A percentile compares a stretch with the other conserved stretches of the same genome.
phyloP scores from a whole-genome alignment of 345 rosid species.

The Balakata baccata region DNA sequence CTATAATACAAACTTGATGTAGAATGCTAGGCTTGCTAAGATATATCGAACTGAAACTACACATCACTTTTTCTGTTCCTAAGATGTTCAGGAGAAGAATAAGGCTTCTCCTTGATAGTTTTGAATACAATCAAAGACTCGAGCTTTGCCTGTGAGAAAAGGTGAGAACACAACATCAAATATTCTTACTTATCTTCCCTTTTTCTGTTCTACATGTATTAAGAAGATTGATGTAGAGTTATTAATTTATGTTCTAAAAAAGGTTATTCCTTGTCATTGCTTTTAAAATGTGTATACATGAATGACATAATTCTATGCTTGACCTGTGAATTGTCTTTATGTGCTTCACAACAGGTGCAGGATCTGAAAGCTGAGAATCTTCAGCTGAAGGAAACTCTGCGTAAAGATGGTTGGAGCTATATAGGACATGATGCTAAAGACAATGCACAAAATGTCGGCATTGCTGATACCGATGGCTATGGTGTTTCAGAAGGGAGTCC shows the following conservation, averaged over 20 bases:
- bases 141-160: too few species aligned
- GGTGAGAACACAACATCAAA: background rate
- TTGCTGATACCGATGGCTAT: constrained; percentile 16
- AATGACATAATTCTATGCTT: background rate
- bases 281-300: background rate
- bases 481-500: constrained; percentile 15
- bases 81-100: background rate
- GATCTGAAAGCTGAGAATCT: constrained; percentile 55
- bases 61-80: background rate
- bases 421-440: constrained; percentile 24
- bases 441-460: constrained; percentile 6
- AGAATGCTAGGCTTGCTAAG: background rate
- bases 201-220: background rate
- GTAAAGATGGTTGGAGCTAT: constrained; percentile 33
- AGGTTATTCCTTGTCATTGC: background rate
- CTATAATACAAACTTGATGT: background rate
- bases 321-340: background rate
- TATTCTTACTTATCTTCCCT: background rate
- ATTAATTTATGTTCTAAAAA: background rate
- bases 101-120: background rate
- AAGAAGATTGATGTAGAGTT: background rate
- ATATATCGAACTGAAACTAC: too few species aligned
- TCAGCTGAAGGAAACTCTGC: constrained; percentile 38
- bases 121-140: too few species aligned
- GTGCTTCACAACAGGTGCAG: constrained; percentile 41